Conservation (phyloP, 257 asterid species). For the Salvia rosmarinus region DNA sequence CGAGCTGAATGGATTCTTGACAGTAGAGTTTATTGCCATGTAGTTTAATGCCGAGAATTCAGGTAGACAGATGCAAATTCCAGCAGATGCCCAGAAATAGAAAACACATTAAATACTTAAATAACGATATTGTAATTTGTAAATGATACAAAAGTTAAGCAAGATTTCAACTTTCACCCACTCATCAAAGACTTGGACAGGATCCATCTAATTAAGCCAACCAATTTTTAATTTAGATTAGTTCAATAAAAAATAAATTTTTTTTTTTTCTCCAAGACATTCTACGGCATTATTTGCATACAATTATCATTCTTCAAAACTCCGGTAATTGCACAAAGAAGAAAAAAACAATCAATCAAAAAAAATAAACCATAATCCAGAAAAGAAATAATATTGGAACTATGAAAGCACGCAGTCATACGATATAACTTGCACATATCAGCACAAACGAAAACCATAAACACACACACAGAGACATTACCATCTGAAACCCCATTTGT, state of each 20-base stretch:
- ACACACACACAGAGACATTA: constrained; percentile 14
- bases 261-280: background rate
- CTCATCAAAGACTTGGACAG: constrained; percentile 4
- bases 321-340: background rate
- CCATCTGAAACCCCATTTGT: constrained; percentile 75
- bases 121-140: background rate
- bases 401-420: constrained; percentile 9
- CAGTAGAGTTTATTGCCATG: background rate
- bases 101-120: background rate
- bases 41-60: background rate
- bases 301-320: background rate
- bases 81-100: constrained; percentile 17
- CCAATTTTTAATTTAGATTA: background rate
- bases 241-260: background rate
- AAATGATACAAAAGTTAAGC: background rate
- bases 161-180: background rate
- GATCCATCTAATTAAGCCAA: background rate
- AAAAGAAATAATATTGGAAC: background rate
- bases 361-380: background rate
- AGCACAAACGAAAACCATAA: background rate
- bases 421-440: background rate
- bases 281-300: background rate
- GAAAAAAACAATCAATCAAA: background rate
- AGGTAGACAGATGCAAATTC: background rate
- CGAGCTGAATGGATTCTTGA: background rate